Base-by-base conservation (phyloP, 1,139 yeast genomes). In the Kluyveromyces sp. region DNA sequence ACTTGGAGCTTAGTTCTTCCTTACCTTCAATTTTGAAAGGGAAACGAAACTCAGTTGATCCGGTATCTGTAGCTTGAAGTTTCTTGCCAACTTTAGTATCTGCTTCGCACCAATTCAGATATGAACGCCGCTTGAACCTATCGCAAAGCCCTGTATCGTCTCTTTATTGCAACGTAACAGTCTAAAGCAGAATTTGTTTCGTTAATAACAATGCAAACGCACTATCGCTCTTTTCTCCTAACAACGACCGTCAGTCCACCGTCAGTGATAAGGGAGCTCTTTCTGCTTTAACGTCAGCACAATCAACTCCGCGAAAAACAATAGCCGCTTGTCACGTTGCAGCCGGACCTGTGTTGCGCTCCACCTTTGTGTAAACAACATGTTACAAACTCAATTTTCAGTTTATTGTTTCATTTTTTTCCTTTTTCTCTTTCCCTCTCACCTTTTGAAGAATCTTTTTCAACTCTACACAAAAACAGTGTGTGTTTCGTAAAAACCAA, bases 361-460 rank as follows among this genome's bases (percentile, higher is more conserved):
- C 15, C n/a, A 18, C 15, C 25, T 35, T 35, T 35, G 39, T 35
- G 30, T 35, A 13, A 35, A 16, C 31, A 35, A 13, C 15, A 25
- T 11, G 39, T 35, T 35, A 18, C 22, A 35, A 35, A 18, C 25
- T 22, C 7, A 35, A 22, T 22, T n/a, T 35, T 35, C 30, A 25
- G 30, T 16, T 20, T 20, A 29, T 25, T 35, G 12, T 25, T 35
- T 38, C 35, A 19, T 31, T 37, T 30, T 37, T 37, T 37, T 30
- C 25, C 28, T 29, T 20, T 31, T 38, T 31, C 30, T 28, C 29
- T 31, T 38, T 20, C 36, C 41, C 30, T 38, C 22, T 36, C 40
- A 25, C 31, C 13, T 38, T 38, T 38, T 15, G 31, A 28, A 32
- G 19, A 38, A 31, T 32, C 31, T 6, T n/a, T 32, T 38, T 38